phyloP scores from a whole-genome alignment of 805 yeast species.

The Suhomyces sp. region DNA sequence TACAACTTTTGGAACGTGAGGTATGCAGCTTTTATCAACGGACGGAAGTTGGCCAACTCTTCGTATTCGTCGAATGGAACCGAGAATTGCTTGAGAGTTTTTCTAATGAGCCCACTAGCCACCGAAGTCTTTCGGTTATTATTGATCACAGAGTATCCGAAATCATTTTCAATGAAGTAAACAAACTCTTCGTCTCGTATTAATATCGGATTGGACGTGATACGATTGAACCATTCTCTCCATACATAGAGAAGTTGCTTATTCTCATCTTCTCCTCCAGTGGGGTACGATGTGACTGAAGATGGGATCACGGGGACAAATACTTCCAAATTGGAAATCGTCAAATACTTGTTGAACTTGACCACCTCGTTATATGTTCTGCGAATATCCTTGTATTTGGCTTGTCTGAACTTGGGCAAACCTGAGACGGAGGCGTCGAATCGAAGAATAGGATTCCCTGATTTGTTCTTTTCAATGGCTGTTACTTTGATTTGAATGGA shows the following conservation, averaged over 20 bases:
- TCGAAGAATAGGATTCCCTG: conserved; percentile 75
- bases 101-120: conserved; percentile 84
- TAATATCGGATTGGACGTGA: conserved; percentile 73
- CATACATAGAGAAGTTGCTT: conserved; percentile 54
- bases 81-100: conserved; percentile 86
- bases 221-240: conserved; percentile 85
- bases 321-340: conserved; percentile 83
- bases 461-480: conserved; percentile 68
- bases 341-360: conserved; percentile 72
- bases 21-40: conserved; percentile 76
- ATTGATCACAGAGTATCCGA: conserved; percentile 60
- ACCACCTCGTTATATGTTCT: conserved; percentile 78
- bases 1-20: conserved; percentile 55
- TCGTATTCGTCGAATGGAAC: conserved; percentile 88
- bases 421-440: conserved; percentile 57
- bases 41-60: conserved; percentile 83
- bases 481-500: conserved; percentile 55
- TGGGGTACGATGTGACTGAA: conserved; percentile 72
- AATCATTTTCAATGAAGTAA: conserved; percentile 77
- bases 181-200: conserved; percentile 86
- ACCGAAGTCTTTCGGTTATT: conserved; percentile 54
- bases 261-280: conserved; percentile 80
- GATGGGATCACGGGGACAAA: conserved; percentile 88
- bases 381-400: conserved; percentile 67
- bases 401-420: conserved; percentile 73